Base-by-base conservation (phyloP, 495 filamentous ascomycete genomes). In the Aspergillus olivimuriae region DNA sequence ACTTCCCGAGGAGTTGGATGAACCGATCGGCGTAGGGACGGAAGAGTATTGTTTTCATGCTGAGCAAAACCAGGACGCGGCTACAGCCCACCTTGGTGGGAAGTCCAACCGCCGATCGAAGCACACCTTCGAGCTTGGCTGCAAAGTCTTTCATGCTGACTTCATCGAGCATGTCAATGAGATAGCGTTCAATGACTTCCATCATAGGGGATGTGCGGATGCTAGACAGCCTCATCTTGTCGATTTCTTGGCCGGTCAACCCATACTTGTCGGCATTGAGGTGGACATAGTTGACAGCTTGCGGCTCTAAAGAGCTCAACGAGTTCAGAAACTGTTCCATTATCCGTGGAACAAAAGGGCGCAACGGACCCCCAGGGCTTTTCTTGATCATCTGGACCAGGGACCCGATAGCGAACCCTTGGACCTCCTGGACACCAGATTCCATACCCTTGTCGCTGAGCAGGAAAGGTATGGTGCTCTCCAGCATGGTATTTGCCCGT, bases 1-100 rank as follows among this genome's bases (percentile, higher is more conserved):
- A 78, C 56, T 86, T 89, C 50, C 83, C 75, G 39, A 94, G 72
- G 10, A 84, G 63, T 50, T 83, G 81, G 21, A 95, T 75, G 53
- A 95, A 87, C 16, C 74, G 61, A 52, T 89, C 82, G 12, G 86
- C 83, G 62, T 90, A 82, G 1, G 87, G 83, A 17, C 73, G 77
- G 66, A 95, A 86, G 31, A 87, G 64, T 30, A 82, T 74, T 20
- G 73, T 77, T 19, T 84, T 75, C 41, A 89, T 91, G 41, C 84
- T 86, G 18, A 98, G 74, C n/a, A 86, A 88, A 5, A 87, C 86
- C 9, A 98, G 73, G 16, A 95, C 83, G 34, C 87, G 82, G 51
- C 82, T 82, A 50, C 87, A 91, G 22, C 89, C 92, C 38, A 96
- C 82, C 68, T 95, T 96, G 2, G 87, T 90, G 7, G 91, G 91